Conservation (phyloP, 345 rosid genomes). For the Iberis pinnata region DNA sequence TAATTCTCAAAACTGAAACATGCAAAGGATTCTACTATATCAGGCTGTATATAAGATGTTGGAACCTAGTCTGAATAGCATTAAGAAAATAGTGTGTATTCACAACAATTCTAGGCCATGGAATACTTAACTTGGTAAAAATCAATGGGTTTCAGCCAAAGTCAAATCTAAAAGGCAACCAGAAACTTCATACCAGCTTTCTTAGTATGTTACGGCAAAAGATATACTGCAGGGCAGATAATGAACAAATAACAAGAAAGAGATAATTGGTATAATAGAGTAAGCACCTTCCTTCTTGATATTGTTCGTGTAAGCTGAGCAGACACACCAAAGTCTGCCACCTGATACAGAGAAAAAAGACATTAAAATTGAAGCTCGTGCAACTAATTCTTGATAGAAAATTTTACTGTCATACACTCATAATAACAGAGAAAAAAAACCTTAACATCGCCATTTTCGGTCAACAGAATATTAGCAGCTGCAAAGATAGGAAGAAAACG, state of each 20-base stretch:
- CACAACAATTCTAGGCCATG: neutral
- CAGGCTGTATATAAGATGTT: neutral
- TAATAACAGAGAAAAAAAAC: constrained; percentile 29
- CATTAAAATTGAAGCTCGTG: constrained; percentile 8
- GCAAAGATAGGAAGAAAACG: constrained; percentile 33
- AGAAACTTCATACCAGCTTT: no score
- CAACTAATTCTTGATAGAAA: neutral
- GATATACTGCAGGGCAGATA: neutral
- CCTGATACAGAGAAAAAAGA: constrained; percentile 47
- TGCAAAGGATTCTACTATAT: neutral
- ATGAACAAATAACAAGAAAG: constrained; percentile 4
- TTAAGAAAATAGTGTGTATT: neutral
- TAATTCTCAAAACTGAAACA: neutral
- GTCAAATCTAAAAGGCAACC: no score
- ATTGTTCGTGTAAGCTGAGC: constrained; percentile 95
- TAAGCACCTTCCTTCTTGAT: constrained; percentile 90
- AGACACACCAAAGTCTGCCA: constrained; percentile 99
- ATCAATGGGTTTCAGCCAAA: no score
- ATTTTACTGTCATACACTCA: constrained; percentile 1
- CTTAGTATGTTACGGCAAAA: no score
- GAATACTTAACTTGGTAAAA: neutral
- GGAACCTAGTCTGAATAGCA: neutral
- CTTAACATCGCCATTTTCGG: constrained; percentile 98
- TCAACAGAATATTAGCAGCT: constrained; percentile 95
- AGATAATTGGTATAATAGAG: constrained; percentile 23